Percentiles rank a stretch among this genome's conserved stretches.
Conservation (phyloP, 768 basidiomycete species). For the Boletus rubescentipes region DNA sequence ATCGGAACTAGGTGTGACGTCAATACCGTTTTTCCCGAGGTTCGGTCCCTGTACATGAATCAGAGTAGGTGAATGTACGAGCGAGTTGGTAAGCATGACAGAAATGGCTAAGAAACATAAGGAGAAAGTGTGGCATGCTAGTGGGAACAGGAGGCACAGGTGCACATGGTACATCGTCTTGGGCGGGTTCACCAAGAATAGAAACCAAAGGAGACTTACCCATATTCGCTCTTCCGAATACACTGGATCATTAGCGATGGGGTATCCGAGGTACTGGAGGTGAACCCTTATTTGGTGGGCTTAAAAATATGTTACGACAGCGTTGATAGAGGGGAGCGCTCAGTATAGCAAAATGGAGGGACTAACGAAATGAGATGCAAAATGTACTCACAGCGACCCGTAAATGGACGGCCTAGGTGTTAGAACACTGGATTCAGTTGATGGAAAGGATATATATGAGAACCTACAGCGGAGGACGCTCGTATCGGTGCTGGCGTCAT, state of each 20-base stretch:
- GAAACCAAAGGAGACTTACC: slow-evolving; percentile 41
- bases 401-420: slow-evolving; percentile 72
- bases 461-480: slow-evolving; percentile 80
- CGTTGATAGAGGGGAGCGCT: neutral
- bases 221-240: slow-evolving; percentile 82
- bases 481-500: slow-evolving; percentile 76
- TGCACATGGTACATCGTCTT: neutral
- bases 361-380: neutral
- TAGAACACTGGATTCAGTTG: slow-evolving; percentile 1
- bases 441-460: neutral
- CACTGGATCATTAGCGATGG: slow-evolving; percentile 94
- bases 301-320: slow-evolving; percentile 31
- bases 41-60: slow-evolving; percentile 53
- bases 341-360: neutral
- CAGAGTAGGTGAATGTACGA: slow-evolving; percentile 1
- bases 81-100: neutral
- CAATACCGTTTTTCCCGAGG: slow-evolving; percentile 79
- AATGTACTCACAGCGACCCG: slow-evolving; percentile 78
- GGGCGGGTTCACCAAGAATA: neutral
- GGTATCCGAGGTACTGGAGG: slow-evolving; percentile 89
- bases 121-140: neutral
- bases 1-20: slow-evolving; percentile 65
- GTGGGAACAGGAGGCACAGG: neutral
- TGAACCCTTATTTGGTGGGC: slow-evolving; percentile 98
- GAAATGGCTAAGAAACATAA: neutral